Percentiles rank a stretch among this genome's conserved stretches.
phyloP scores from a whole-genome alignment of 2,329 filamentous ascomycete genomes.

The Curvularia eragrostidis region DNA sequence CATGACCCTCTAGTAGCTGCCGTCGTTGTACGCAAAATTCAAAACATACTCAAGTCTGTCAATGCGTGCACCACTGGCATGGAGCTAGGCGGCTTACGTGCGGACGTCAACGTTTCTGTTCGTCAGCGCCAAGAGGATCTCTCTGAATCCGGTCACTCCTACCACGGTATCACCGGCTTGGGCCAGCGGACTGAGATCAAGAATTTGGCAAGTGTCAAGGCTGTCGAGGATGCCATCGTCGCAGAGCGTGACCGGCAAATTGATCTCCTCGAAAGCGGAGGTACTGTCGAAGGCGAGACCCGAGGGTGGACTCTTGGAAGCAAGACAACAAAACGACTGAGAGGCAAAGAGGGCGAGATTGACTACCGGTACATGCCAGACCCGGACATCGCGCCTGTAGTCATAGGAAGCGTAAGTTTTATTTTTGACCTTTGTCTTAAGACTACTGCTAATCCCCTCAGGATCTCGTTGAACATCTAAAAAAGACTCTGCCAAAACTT shows the following conservation, averaged over 20 bases:
- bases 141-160: constrained; percentile 52
- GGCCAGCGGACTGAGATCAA: constrained; percentile 97
- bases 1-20: constrained; percentile 87
- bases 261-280: constrained; percentile 74
- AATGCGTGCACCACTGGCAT: constrained; percentile 90
- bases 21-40: constrained; percentile 86
- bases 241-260: constrained; percentile 93
- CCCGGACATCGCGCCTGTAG: constrained; percentile 81
- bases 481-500: constrained; percentile 68
- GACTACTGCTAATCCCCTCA: constrained; percentile 24
- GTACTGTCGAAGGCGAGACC: constrained; percentile 81
- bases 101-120: constrained; percentile 95
- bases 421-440: background rate
- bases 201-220: constrained; percentile 92
- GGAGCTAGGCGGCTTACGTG: constrained; percentile 88
- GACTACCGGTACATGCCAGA: constrained; percentile 99
- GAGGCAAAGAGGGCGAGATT: constrained; percentile 95
- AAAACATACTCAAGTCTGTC: constrained; percentile 77
- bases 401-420: constrained; percentile 65
- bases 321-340: constrained; percentile 78
- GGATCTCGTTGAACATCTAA: constrained; percentile 71
- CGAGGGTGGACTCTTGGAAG: constrained; percentile 89
- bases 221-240: constrained; percentile 91
- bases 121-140: constrained; percentile 55
- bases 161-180: constrained; percentile 66